Conservation (phyloP, 345 rosid genomes). For the Mallotus nudiflorus region DNA sequence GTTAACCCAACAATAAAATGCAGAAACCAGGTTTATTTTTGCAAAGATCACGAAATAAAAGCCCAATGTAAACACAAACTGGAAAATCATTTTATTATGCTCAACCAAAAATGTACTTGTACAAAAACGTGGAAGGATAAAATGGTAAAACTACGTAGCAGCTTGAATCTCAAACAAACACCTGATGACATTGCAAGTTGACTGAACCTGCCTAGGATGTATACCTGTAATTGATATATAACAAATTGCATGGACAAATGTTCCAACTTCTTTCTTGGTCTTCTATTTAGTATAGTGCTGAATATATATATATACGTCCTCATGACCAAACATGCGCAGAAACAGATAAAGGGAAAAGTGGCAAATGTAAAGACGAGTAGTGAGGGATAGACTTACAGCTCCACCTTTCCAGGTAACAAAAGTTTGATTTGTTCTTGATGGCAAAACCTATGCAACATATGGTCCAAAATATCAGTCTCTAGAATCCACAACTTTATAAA, state of each 20-base stretch:
- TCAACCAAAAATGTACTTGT: background rate
- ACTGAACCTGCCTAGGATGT: background rate
- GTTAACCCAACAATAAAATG: background rate
- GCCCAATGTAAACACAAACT: background rate
- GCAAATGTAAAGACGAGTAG: background rate
- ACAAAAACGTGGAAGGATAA: background rate
- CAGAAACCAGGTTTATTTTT: background rate
- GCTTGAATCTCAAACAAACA: background rate
- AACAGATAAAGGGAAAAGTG: background rate
- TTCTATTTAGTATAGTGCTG: background rate
- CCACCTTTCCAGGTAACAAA: conserved; percentile 89
- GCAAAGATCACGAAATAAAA: background rate
- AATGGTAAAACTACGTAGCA: background rate
- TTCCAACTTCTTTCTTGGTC: background rate
- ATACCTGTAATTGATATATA: too few relatives aligned
- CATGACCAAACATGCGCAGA: background rate
- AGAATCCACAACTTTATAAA: conserved; percentile 6
- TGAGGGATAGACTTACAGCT: conserved; percentile 49
- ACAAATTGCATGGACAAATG: background rate
- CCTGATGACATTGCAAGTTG: background rate
- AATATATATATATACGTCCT: background rate
- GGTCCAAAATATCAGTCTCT: conserved; percentile 26
- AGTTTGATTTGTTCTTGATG: conserved; percentile 66
- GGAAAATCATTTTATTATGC: background rate
- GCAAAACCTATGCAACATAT: conserved; percentile 56